These are phyloP conservation scores for Suillus subluteus DNA, from an alignment of 768 basidiomycete species.

Conservation along the genomic window DNA sequence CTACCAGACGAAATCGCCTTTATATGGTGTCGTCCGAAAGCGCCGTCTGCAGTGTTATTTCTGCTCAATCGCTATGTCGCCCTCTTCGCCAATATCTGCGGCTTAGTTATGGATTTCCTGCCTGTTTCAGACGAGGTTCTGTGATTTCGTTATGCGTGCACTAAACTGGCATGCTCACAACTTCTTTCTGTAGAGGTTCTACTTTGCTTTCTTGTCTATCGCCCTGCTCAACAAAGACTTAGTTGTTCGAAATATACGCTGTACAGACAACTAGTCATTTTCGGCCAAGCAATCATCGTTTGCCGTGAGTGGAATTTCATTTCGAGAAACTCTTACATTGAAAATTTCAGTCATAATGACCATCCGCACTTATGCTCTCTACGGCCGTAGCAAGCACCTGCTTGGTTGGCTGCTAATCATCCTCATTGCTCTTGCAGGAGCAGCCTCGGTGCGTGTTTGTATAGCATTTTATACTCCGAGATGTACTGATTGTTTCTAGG, in stretches of 20 bases:
- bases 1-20: neutral
- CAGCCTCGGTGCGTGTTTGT: neutral
- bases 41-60: neutral
- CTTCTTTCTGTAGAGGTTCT: neutral
- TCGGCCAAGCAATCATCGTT: neutral
- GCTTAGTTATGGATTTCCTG: neutral
- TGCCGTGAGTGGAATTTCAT: neutral
- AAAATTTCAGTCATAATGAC: neutral
- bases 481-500: neutral
- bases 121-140: neutral
- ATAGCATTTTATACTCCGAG: neutral
- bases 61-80: slow-evolving; percentile 3
- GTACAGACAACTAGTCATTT: neutral
- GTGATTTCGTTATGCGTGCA: neutral
- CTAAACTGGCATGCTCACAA: neutral
- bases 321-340: neutral
- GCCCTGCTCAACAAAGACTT: neutral
- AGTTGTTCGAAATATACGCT: neutral
- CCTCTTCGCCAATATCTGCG: neutral
- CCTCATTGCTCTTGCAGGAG: neutral
- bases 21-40: neutral
- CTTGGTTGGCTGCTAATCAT: neutral
- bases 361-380: slow-evolving; percentile 1
- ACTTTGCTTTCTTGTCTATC: neutral
- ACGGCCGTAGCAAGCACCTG: neutral